phyloP scores from a whole-genome alignment of 179 eudicot species.

The Drosera spatulata region DNA sequence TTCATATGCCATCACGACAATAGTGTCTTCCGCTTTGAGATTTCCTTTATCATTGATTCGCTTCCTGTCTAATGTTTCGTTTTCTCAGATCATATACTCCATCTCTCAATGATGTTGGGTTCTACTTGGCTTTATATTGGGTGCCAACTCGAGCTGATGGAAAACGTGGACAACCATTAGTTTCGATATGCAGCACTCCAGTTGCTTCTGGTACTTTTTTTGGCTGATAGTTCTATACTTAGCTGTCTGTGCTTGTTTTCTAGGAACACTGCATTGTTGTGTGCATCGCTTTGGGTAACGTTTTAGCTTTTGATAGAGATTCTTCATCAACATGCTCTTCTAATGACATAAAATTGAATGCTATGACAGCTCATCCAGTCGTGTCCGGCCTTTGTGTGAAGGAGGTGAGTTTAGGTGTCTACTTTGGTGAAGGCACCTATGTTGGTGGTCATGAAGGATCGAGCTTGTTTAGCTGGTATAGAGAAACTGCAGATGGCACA shows the following conservation, averaged over 20 bases:
- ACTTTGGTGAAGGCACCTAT: slow-evolving; percentile 78
- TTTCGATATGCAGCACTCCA: slow-evolving; percentile 49
- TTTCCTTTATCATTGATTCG: background rate
- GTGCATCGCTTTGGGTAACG: too few relatives aligned
- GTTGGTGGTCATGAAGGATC: slow-evolving; percentile 93
- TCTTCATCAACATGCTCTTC: too few relatives aligned
- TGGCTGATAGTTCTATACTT: background rate
- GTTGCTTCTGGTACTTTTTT: slow-evolving; percentile 65
- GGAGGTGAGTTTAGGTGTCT: slow-evolving; percentile 38
- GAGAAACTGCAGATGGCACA: slow-evolving; percentile 68
- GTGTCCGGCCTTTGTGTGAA: slow-evolving; percentile 57
- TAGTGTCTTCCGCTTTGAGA: too few relatives aligned
- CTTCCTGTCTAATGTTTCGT: slow-evolving; percentile 5
- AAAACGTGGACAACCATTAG: slow-evolving; percentile 53
- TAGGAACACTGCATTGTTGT: background rate
- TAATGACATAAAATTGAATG: background rate
- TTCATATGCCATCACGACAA: slow-evolving; percentile 3
- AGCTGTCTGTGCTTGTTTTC: background rate
- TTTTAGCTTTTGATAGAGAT: too few relatives aligned
- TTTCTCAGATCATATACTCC: slow-evolving; percentile 70
- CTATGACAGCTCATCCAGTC: slow-evolving; percentile 59
- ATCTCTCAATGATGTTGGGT: slow-evolving; percentile 72
- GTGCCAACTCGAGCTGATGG: slow-evolving; percentile 86
- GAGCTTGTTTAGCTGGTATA: slow-evolving; percentile 89
- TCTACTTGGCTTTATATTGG: slow-evolving; percentile 77